Evolutionary conservation across 2,329 filamentous ascomycete genomes (phyloP).

Genomic region (Dendrostoma leiphaemia): DNA sequence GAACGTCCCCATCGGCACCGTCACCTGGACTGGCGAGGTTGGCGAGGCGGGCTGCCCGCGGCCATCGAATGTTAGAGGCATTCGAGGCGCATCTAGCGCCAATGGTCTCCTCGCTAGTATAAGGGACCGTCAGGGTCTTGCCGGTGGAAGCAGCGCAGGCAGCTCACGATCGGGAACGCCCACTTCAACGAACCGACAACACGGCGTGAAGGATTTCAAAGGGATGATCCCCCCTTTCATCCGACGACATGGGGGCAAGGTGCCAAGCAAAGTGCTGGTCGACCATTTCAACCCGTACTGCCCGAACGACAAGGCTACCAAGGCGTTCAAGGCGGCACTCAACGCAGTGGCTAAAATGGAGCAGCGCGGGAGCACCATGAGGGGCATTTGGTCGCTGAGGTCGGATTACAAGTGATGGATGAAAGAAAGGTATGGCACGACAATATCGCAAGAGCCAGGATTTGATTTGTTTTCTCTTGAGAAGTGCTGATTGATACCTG

Average conservation of each 20-base stretch:
- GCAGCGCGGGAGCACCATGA: slow-evolving; percentile 47
- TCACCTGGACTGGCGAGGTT: slow-evolving; percentile 89
- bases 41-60: slow-evolving; percentile 74
- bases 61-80: slow-evolving; percentile 43
- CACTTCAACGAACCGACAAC: slow-evolving; percentile 35
- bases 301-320: slow-evolving; percentile 61
- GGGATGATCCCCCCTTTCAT: slow-evolving; percentile 78
- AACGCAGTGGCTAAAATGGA: slow-evolving; percentile 73
- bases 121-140: slow-evolving; percentile 53
- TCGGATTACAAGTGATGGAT: slow-evolving; percentile 25
- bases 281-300: slow-evolving; percentile 88
- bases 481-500: neutral
- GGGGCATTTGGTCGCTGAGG: slow-evolving; percentile 54
- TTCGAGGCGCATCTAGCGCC: slow-evolving; percentile 51
- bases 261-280: slow-evolving; percentile 80
- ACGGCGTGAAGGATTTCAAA: slow-evolving; percentile 60
- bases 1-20: slow-evolving; percentile 73
- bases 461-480: neutral
- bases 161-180: slow-evolving; percentile 48
- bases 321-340: slow-evolving; percentile 80
- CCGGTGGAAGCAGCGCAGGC: slow-evolving; percentile 29
- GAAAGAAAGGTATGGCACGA: neutral
- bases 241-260: slow-evolving; percentile 70
- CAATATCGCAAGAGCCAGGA: neutral
- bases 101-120: slow-evolving; percentile 55